Evolutionary conservation across 31 red algal genomes (phyloP).

Genomic region (Pterothamnion heteromorphum): DNA sequence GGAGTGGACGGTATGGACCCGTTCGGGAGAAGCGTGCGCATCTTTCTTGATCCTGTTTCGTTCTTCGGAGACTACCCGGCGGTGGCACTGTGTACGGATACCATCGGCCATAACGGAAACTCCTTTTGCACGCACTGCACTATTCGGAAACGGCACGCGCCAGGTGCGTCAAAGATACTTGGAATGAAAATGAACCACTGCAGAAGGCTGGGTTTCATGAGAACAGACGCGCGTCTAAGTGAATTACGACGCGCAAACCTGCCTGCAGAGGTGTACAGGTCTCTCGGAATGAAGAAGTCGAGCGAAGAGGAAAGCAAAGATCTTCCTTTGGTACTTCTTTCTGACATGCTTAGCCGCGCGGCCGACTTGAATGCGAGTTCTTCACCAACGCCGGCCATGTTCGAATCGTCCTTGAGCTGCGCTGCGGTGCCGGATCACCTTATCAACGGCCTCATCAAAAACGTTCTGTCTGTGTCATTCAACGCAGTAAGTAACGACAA

Average conservation of each 20-base stretch:
- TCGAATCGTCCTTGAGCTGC: too few species aligned
- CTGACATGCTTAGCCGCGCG: neutral
- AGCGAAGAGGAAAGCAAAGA: neutral
- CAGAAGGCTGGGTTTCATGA: neutral
- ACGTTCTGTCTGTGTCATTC: neutral
- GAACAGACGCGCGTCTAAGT: neutral
- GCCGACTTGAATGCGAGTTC: neutral
- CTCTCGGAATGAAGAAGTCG: neutral
- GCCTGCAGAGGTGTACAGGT: neutral
- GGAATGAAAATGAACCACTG: neutral
- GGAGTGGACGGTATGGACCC: neutral
- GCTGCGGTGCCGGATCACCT: neutral
- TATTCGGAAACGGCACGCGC: neutral
- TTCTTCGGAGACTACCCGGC: neutral
- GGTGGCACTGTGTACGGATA: neutral
- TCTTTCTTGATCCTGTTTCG: neutral
- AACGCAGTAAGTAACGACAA: neutral
- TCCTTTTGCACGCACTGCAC: neutral
- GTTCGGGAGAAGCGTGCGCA: neutral
- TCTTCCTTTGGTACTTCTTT: neutral
- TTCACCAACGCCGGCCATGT: neutral
- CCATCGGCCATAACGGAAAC: too few species aligned
- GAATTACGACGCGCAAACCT: neutral
- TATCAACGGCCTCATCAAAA: neutral
- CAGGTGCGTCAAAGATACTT: neutral